Evolutionary conservation across 176 grass and related monocot genomes (phyloP).

Genomic region (Hyparrhenia diplandra): DNA sequence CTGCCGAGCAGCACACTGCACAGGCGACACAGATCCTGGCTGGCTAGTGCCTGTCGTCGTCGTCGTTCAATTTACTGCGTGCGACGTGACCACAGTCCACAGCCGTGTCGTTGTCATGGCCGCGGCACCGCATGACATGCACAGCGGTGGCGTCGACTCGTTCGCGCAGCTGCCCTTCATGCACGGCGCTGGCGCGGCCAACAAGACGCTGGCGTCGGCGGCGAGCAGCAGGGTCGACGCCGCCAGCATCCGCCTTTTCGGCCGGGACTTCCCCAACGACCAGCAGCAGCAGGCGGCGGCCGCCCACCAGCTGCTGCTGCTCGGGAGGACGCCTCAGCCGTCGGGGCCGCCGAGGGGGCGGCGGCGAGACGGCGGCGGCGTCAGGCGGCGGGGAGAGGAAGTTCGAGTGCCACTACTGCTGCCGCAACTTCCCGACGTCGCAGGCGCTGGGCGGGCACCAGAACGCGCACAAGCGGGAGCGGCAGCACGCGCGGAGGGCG

Average conservation of each 20-base stretch:
- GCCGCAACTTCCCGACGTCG: constrained; percentile 93
- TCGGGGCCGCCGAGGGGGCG: neutral
- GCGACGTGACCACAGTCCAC: neutral
- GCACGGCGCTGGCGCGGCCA: neutral
- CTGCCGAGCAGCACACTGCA: neutral
- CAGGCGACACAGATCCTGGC: neutral
- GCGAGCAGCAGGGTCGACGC: neutral
- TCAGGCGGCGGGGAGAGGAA: constrained; percentile 12
- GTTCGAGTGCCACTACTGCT: constrained; percentile 99
- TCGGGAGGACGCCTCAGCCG: neutral
- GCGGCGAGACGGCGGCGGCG: neutral
- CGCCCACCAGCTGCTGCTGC: neutral
- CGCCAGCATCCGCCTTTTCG: constrained; percentile 73
- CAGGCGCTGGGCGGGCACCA: constrained; percentile 96
- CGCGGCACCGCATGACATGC: constrained; percentile 27
- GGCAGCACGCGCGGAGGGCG: constrained; percentile 81
- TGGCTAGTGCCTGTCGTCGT: neutral
- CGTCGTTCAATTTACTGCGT: neutral
- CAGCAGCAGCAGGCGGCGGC: neutral
- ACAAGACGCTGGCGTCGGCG: neutral
- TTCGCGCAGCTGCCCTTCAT: constrained; percentile 53
- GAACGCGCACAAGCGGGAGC: constrained; percentile 99
- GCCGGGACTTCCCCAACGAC: constrained; percentile 65
- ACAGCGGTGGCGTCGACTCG: constrained; percentile 49
- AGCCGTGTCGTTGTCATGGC: constrained; percentile 15